These are phyloP conservation scores for Blastobotrys petasosporus DNA, from an alignment of 1,139 yeast genomes.

Conservation along the genomic window DNA sequence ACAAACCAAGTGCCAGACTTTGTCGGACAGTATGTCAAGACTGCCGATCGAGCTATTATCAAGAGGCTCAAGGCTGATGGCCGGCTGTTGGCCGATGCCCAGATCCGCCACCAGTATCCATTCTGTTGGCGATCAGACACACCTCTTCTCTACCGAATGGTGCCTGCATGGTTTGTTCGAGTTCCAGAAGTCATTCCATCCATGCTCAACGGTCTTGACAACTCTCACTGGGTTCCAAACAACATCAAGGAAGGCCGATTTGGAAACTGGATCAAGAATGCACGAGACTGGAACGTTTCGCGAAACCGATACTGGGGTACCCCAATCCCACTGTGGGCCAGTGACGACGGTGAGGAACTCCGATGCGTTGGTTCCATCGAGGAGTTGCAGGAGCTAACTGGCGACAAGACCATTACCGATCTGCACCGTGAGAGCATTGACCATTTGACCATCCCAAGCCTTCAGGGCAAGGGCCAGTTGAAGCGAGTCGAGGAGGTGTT, in stretches of 20 bases:
- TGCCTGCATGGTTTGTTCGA: conserved; percentile 98
- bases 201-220: conserved; percentile 79
- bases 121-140: conserved; percentile 99
- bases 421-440: conserved; percentile 93
- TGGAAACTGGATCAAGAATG: conserved; percentile 95
- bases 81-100: conserved; percentile 66
- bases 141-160: conserved; percentile 90
- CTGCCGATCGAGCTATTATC: conserved; percentile 88
- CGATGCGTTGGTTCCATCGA: conserved; percentile 89
- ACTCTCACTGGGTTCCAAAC: conserved; percentile 92
- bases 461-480: conserved; percentile 78
- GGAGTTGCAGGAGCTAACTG: conserved; percentile 79
- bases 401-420: conserved; percentile 74
- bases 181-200: conserved; percentile 80
- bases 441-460: conserved; percentile 88
- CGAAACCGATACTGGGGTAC: conserved; percentile 99
- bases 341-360: conserved; percentile 86
- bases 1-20: conserved; percentile 67
- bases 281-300: conserved; percentile 98
- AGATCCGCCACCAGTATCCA: conserved; percentile 93
- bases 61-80: conserved; percentile 76
- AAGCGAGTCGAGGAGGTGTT: conserved; percentile 95
- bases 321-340: conserved; percentile 96
- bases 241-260: conserved; percentile 90
- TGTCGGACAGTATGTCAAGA: conserved; percentile 85